These are phyloP conservation scores for Metarhizium rileyi DNA, from an alignment of 2,329 filamentous ascomycete species.

Conservation along the genomic window DNA sequence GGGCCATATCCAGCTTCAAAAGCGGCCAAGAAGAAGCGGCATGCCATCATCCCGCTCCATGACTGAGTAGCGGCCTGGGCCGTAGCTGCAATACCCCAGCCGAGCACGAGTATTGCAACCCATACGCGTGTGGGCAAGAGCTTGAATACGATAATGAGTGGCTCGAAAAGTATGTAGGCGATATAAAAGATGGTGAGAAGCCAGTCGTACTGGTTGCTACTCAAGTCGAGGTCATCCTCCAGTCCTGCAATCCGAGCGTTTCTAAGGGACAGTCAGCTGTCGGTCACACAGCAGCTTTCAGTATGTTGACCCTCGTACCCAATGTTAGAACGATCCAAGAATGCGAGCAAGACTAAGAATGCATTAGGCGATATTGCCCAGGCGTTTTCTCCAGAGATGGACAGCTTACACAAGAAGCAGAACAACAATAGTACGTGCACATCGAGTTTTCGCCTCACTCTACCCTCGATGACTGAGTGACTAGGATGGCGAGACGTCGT, in stretches of 20 bases:
- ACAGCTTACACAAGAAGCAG: constrained; percentile 4
- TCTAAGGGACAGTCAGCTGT: background rate
- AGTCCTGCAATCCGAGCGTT: constrained; percentile 16
- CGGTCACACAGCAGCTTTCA: background rate
- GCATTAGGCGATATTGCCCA: background rate
- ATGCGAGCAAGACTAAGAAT: background rate
- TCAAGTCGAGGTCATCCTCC: constrained; percentile 11
- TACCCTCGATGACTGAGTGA: background rate
- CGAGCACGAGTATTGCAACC: constrained; percentile 5
- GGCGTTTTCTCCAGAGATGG: background rate
- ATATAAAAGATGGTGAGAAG: constrained; percentile 16
- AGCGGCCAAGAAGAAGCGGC: constrained; percentile 30
- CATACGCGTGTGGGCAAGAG: constrained; percentile 6
- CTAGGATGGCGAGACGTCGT: background rate
- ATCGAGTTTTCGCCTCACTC: background rate
- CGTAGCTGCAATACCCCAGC: constrained; percentile 15
- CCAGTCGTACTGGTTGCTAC: constrained; percentile 12
- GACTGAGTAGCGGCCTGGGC: constrained; percentile 34
- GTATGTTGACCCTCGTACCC: background rate
- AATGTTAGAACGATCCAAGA: constrained; percentile 8
- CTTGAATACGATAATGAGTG: constrained; percentile 9
- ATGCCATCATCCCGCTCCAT: constrained; percentile 34
- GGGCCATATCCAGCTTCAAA: constrained; percentile 23
- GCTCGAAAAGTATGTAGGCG: constrained; percentile 10
- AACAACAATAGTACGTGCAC: constrained; percentile 1